Conservation (phyloP, 2,329 filamentous ascomycete genomes). For the Arthrinium puccinioides region DNA sequence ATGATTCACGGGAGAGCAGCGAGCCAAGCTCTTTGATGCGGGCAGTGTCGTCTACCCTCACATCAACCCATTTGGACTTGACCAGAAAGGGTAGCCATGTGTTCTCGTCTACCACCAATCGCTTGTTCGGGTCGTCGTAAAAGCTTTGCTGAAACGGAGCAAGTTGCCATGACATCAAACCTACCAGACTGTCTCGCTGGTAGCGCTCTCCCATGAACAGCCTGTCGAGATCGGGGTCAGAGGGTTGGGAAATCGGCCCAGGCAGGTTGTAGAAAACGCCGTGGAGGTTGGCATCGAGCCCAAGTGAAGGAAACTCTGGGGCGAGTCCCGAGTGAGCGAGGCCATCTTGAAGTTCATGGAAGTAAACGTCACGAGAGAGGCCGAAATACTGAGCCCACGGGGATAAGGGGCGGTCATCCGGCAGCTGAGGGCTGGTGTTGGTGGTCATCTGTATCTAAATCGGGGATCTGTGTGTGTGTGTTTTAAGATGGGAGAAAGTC, state of each 20-base stretch:
- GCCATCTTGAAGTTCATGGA: neutral
- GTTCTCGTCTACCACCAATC: constrained; percentile 1
- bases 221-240: neutral
- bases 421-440: too few relatives aligned
- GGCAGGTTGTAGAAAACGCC: too few relatives aligned
- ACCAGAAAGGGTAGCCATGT: constrained; percentile 1
- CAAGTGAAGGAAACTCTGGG: neutral
- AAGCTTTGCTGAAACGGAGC: neutral
- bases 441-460: too few relatives aligned
- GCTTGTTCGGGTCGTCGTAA: neutral
- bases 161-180: constrained; percentile 4
- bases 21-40: constrained; percentile 1
- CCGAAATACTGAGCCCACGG: constrained; percentile 6
- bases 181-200: neutral
- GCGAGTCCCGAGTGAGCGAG: constrained; percentile 3
- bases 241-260: neutral
- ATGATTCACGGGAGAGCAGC: neutral
- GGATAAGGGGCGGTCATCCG: too few relatives aligned
- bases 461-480: too few relatives aligned
- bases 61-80: constrained; percentile 4
- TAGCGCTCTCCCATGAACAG: constrained; percentile 3
- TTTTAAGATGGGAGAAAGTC: too few relatives aligned
- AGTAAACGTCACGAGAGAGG: neutral
- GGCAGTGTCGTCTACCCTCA: neutral
- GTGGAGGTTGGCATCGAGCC: neutral